Evolutionary conservation across 345 rosid genomes (phyloP), one percentile per base, ranked within the genome.

Genomic region (Firmiana major): DNA sequence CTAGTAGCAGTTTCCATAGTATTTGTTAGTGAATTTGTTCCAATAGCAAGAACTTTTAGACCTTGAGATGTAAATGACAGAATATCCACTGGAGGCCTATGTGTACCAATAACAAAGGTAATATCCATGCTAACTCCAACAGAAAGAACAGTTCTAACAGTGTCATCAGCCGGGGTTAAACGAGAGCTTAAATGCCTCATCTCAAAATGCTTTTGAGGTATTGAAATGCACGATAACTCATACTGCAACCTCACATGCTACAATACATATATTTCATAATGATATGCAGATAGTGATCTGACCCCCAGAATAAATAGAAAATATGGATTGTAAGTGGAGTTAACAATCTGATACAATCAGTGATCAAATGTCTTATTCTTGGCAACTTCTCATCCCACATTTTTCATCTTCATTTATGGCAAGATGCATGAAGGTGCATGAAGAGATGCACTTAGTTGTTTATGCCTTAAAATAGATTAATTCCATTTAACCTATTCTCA

Each of bases 251-350:
- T 83, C 83, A 96, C 79, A 80, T 86, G 92, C 54, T 91, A 98
- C 87, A 92, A 75, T 86, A 90, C 97, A 80, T 85, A 87, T 83
- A 96, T 84, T 85, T 91, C 93, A 77, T 87, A 90, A 80, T 81
- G 78, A 71, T 87, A 86, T 63, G 84, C 69, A 5, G 94, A 87
- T 63, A 85, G 78, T n/a, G 82, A 80, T 84, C 82, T 91, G 66
- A 93, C 87, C 81, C 97, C 97, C 78, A 96, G 97, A 77, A 93
- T 76, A 87, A 85, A 31, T 38, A 96, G 81, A 81, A 89, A 86
- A 79, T 93, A 96, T 76, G 99, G 99, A 85, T 90, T 92, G 80
- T 97, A 92, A 71, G 99, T 96, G 60, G 98, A 88, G 87, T 93
- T 87, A 79, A 91, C 85, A 77, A 96, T 85, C 83, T 28, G 24